These are phyloP conservation scores for Hygrocybe coccinea DNA, from an alignment of 768 basidiomycete species.

Conservation along the genomic window DNA sequence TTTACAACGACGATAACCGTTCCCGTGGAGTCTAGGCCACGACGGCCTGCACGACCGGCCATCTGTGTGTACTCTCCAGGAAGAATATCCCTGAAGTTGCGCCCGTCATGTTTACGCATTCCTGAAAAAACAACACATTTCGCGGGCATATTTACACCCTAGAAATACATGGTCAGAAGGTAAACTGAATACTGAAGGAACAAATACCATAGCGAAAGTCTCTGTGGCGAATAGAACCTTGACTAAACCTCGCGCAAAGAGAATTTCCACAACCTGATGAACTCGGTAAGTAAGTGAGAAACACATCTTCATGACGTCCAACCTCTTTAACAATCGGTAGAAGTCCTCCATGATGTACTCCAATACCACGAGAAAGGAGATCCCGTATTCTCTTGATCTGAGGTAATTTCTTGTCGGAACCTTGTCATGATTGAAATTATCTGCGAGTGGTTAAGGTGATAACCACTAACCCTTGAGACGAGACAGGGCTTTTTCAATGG, in stretches of 20 bases:
- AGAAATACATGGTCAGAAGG: neutral
- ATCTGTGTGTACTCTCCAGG: slow-evolving; percentile 98
- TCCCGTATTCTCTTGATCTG: slow-evolving; percentile 90
- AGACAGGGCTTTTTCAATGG: slow-evolving; percentile 86
- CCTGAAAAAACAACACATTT: slow-evolving; percentile 95
- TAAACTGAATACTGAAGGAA: neutral
- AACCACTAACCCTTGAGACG: slow-evolving; percentile 72
- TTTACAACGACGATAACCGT: slow-evolving; percentile 88
- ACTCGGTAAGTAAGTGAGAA: slow-evolving; percentile 3
- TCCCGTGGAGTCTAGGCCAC: slow-evolving; percentile 91
- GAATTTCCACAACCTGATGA: slow-evolving; percentile 83
- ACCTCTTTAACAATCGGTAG: slow-evolving; percentile 97
- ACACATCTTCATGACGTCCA: slow-evolving; percentile 10
- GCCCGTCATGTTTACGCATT: slow-evolving; percentile 93
- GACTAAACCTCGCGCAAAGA: slow-evolving; percentile 92
- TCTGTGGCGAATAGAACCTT: slow-evolving; percentile 98
- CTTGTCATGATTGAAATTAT: slow-evolving; percentile 36
- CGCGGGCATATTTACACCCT: slow-evolving; percentile 99
- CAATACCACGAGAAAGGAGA: slow-evolving; percentile 86
- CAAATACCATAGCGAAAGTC: slow-evolving; percentile 92
- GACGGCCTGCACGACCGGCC: slow-evolving; percentile 96
- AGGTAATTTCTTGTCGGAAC: slow-evolving; percentile 85
- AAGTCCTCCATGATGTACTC: slow-evolving; percentile 95
- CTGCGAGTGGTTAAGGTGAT: slow-evolving; percentile 5
- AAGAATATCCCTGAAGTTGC: slow-evolving; percentile 82